Base-by-base conservation (phyloP, 192 early-diverging fungal species). In the Dissophora ornata region DNA sequence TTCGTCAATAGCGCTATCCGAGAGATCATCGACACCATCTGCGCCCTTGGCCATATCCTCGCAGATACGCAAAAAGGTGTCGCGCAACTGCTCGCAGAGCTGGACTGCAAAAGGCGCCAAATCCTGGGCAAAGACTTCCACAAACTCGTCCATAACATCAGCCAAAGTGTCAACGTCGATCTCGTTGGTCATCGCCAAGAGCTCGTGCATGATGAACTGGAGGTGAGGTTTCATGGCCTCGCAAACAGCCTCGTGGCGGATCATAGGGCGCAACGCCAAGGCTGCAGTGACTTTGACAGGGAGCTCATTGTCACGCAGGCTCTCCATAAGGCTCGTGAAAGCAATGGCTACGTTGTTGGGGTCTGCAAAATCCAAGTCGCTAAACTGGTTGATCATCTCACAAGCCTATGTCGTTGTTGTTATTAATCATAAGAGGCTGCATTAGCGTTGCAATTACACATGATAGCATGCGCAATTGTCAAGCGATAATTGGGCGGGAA, bases 81-180 rank as follows among this genome's bases (percentile, higher is more conserved):
- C 93, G 42, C 89, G 80, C 82, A 99, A 82, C 79, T 96, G 93
- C 51, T 88, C 86, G 66, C 88, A 91, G 15, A 99, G 89, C 81
- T 97, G 88, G 30, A 93, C 88, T 2, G 98, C 94, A 75, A 96
- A 99, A 13, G 98, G 98, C n/a, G 88, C 88, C 81, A 99, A 85
- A 74, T 95, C 89, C 46, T 94, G 90, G 28, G 96, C 88, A 85
- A 94, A 99, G 25, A 92, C 88, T 65, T 92, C 93, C 9, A 98
- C 95, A 80, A 99, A 90, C 63, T 89, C 88, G 60, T 98, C 95
- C 86, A 98, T 94, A 26, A 95, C 91, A 19, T 82, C 83, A 0
- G 95, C 85, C 19, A 99, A 82, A 10, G 91, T 93, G 73, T 98
- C 96, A 62, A 95, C 89, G 79, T 99, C 96, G 57, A 97, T 94